A percentile compares a stretch with the other conserved stretches of the same genome.
Conservation (phyloP, 2,329 filamentous ascomycete genomes). For the Mollisiaceae sp. region DNA sequence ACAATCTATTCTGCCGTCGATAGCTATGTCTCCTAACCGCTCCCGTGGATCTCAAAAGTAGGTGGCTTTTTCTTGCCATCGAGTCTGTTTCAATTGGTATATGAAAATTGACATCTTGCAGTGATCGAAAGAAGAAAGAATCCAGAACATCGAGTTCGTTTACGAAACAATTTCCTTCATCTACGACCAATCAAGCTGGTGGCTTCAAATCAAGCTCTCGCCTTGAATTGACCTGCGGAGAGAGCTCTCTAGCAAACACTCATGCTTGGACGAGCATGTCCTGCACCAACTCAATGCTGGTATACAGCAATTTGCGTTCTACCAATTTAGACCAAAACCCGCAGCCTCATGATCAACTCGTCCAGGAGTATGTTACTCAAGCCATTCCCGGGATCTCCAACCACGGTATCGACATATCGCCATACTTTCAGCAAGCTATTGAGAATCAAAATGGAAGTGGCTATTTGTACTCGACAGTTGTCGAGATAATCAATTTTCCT, state of each 20-base stretch:
- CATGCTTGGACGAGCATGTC: conserved; percentile 1
- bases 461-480: background rate
- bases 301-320: background rate
- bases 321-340: background rate
- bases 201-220: background rate
- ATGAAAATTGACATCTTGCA: background rate
- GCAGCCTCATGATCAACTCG: background rate
- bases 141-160: background rate
- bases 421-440: background rate
- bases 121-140: background rate
- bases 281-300: background rate
- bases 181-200: background rate
- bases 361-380: background rate
- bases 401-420: background rate
- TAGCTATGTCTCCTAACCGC: no score
- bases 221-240: background rate
- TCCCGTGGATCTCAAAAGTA: no score
- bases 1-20: no score
- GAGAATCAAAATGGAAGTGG: background rate
- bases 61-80: no score
- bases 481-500: background rate
- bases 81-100: background rate
- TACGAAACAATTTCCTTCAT: conserved; percentile 1
- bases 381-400: background rate
- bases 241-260: no score